Percentiles rank a stretch among this genome's conserved stretches.
Evolutionary conservation across 2,329 filamentous ascomycete genomes (phyloP).

Genomic region (Diplodia seriata): DNA sequence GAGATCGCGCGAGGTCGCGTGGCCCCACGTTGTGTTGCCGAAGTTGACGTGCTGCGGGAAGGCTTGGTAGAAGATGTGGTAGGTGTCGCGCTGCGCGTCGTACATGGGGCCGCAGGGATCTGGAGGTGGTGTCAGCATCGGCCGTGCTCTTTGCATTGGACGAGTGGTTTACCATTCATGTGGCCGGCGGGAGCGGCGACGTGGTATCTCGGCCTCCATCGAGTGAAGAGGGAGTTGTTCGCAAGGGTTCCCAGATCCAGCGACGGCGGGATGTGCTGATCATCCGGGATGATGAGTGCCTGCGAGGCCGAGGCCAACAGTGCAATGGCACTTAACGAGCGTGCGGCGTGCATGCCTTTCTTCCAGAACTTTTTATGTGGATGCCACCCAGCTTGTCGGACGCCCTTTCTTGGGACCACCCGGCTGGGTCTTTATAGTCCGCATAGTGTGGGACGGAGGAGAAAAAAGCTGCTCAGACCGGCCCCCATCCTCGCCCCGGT

Average conservation of each 20-base stretch:
- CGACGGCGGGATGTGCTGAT: constrained; percentile 20
- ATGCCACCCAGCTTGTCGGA: neutral
- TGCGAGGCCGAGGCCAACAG: neutral
- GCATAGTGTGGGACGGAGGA: neutral
- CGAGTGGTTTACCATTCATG: constrained; percentile 49
- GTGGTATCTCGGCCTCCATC: constrained; percentile 57
- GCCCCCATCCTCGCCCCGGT: neutral
- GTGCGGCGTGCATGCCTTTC: neutral
- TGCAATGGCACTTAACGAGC: neutral
- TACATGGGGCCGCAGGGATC: constrained; percentile 60
- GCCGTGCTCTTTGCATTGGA: neutral
- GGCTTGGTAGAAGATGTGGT: constrained; percentile 63
- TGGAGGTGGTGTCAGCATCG: constrained; percentile 40
- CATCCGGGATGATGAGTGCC: constrained; percentile 3
- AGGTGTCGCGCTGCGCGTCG: constrained; percentile 55
- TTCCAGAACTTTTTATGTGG: neutral
- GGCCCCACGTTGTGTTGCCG: constrained; percentile 55
- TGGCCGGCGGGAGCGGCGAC: constrained; percentile 57
- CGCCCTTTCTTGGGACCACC: neutral
- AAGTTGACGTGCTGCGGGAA: constrained; percentile 57
- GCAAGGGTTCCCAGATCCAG: constrained; percentile 38
- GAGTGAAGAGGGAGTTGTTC: constrained; percentile 58
- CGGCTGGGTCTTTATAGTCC: neutral
- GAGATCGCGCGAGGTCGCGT: constrained; percentile 59
- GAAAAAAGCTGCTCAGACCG: neutral